phyloP scores from a whole-genome alignment of 1,284 basidiomycete genomes.

The Veloporphyrellus conicus region DNA sequence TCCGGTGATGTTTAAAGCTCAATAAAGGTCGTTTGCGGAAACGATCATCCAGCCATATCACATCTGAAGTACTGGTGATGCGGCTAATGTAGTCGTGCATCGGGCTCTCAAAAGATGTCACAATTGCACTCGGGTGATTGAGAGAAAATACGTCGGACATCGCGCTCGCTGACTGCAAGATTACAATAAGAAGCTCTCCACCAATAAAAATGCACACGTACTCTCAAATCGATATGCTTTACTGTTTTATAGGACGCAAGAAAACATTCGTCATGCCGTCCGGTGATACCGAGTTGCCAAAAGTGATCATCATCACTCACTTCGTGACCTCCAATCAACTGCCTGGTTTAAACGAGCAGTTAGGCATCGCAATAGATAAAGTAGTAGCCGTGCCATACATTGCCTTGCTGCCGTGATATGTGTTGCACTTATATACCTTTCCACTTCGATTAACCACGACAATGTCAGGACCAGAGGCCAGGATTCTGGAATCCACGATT shows the following conservation, averaged over 20 bases:
- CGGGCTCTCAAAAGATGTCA: conserved; percentile 52
- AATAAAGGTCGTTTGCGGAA: conserved; percentile 53
- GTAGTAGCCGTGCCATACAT: conserved; percentile 29
- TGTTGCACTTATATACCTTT: conserved; percentile 38
- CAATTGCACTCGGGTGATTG: conserved; percentile 32
- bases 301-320: conserved; percentile 22
- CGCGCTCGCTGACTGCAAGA: conserved; percentile 25
- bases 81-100: conserved; percentile 43
- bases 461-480: conserved; percentile 29
- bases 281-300: conserved; percentile 29
- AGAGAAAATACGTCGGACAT: conserved; percentile 36
- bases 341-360: conserved; percentile 16
- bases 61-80: conserved; percentile 53
- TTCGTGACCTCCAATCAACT: conserved; percentile 21
- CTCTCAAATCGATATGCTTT: conserved; percentile 47
- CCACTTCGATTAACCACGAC: conserved; percentile 47
- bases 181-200: conserved; percentile 8
- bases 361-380: conserved; percentile 26
- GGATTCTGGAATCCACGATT: conserved; percentile 45
- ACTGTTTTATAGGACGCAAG: conserved; percentile 35
- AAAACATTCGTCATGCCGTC: conserved; percentile 26
- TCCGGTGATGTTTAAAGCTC: conserved; percentile 56
- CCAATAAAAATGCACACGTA: conserved; percentile 25
- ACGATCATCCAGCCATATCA: conserved; percentile 67
- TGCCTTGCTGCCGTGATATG: conserved; percentile 27